Evolutionary conservation across 176 grass and related monocot species (phyloP).

Genomic region (Thalia dealbata): DNA sequence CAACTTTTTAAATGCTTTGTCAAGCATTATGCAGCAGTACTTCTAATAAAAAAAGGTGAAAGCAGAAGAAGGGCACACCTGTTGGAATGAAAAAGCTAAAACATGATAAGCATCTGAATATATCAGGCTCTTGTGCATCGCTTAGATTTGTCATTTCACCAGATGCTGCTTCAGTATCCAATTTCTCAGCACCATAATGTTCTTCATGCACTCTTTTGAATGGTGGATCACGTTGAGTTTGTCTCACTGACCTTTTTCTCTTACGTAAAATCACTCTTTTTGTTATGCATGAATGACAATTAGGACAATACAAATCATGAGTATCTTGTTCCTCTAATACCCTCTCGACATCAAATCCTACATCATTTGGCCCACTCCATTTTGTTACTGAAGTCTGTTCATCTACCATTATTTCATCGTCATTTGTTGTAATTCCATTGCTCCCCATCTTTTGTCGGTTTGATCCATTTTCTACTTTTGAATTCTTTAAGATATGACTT

Average conservation of each 20-base stretch:
- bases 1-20: background rate
- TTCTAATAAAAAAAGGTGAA: background rate
- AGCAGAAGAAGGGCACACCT: constrained; percentile 31
- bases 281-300: constrained; percentile 84
- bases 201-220: constrained; percentile 39
- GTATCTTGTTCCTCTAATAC: constrained; percentile 76
- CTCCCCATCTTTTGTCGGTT: constrained; percentile 19
- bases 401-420: constrained; percentile 7
- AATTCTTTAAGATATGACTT: constrained; percentile 6
- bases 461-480: constrained; percentile 27
- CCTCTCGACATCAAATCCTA: constrained; percentile 58
- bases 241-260: constrained; percentile 53
- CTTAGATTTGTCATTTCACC: constrained; percentile 10
- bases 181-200: background rate
- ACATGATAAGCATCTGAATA: constrained; percentile 93
- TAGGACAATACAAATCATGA: constrained; percentile 72
- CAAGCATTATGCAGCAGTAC: background rate
- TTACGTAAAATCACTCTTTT: constrained; percentile 74
- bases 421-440: background rate
- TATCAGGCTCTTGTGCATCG: constrained; percentile 18
- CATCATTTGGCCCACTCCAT: constrained; percentile 9
- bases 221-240: constrained; percentile 9
- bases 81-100: constrained; percentile 77
- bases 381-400: constrained; percentile 12
- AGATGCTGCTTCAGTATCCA: background rate